Conservation (phyloP, 2,329 filamentous ascomycete species). For the Trichoderma sp. region DNA sequence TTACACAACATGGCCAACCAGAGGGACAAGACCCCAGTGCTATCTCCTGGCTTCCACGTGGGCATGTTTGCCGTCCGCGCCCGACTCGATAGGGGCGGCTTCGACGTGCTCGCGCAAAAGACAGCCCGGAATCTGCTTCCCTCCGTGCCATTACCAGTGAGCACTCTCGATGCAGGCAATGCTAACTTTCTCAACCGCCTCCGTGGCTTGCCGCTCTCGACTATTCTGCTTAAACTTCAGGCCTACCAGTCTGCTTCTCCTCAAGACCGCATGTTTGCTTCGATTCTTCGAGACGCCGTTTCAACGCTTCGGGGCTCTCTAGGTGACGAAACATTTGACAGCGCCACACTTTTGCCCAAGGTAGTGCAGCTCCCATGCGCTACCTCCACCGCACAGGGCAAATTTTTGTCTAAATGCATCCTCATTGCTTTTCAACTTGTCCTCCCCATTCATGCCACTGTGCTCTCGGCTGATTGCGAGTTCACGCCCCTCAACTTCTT, state of each 20-base stretch:
- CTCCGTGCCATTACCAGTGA: background rate
- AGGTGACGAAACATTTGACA: background rate
- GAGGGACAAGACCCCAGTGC: background rate
- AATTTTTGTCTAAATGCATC: background rate
- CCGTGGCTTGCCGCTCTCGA: background rate
- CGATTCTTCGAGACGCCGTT: background rate
- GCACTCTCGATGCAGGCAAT: background rate
- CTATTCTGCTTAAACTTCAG: background rate
- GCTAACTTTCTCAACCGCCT: background rate
- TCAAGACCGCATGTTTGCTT: background rate
- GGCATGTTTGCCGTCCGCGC: background rate
- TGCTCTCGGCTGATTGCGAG: background rate
- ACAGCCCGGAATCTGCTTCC: background rate
- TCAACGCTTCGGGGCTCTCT: background rate
- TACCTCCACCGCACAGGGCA: background rate
- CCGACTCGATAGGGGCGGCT: background rate
- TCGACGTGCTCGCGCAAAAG: background rate
- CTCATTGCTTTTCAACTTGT: background rate
- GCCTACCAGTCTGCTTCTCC: background rate
- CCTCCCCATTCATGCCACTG: background rate
- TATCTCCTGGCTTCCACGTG: background rate
- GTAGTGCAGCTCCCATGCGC: background rate
- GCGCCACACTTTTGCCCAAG: background rate
- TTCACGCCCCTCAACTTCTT: background rate
- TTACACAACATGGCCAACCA: background rate